These are phyloP conservation scores for Calonectria crousiana DNA, from an alignment of 2,329 filamentous ascomycete genomes.

Conservation along the genomic window DNA sequence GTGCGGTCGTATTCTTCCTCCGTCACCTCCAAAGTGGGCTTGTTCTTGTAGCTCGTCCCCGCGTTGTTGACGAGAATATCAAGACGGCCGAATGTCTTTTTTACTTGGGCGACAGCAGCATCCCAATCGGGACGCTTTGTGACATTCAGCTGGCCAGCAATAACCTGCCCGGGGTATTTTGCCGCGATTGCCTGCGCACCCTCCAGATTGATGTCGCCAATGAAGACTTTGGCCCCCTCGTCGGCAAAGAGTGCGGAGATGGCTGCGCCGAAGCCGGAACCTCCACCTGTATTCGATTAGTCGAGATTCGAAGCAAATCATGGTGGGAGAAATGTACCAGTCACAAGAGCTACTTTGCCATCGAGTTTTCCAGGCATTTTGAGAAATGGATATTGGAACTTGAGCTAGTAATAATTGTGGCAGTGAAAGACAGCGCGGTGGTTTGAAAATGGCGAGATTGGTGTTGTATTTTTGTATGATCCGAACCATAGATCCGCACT, in stretches of 20 bases:
- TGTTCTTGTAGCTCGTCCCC: not conserved
- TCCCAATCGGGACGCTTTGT: not conserved
- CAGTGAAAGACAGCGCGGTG: too few relatives aligned
- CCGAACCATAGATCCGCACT: not conserved
- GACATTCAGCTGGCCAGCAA: not conserved
- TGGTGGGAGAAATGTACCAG: not conserved
- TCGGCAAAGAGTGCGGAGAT: not conserved
- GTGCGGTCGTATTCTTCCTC: not conserved
- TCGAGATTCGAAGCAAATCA: too few relatives aligned
- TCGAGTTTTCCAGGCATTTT: not conserved
- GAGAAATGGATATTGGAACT: not conserved
- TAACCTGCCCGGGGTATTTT: not conserved
- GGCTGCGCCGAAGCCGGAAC: not conserved
- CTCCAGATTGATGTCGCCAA: not conserved
- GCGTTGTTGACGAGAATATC: constrained; percentile 5
- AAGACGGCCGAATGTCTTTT: not conserved
- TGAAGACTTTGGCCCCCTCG: not conserved
- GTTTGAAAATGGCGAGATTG: too few relatives aligned
- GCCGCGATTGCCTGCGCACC: not conserved
- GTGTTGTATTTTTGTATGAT: not conserved
- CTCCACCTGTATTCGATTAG: not conserved
- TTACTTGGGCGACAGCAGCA: not conserved
- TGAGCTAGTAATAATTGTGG: too few relatives aligned
- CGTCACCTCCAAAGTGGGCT: not conserved
- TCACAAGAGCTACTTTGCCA: not conserved